phyloP scores from a whole-genome alignment of 2,329 filamentous ascomycete genomes.

The Alternaria triticimaculans region DNA sequence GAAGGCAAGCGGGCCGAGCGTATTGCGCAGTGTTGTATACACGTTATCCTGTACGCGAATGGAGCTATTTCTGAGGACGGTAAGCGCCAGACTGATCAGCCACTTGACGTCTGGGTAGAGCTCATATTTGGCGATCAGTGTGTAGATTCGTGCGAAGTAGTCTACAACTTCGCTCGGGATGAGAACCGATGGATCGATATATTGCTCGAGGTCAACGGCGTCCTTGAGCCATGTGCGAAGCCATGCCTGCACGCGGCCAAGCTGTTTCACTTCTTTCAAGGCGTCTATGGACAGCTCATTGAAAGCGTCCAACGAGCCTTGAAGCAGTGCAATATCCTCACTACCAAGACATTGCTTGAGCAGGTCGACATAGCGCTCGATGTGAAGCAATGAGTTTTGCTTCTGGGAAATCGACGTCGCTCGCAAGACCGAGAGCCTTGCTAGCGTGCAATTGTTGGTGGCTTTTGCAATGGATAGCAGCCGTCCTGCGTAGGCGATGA shows the following conservation, averaged over 20 bases:
- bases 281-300: slow-evolving; percentile 29
- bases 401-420: slow-evolving; percentile 34
- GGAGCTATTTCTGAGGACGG: slow-evolving; percentile 24
- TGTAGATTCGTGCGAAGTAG: slow-evolving; percentile 29
- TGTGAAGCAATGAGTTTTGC: slow-evolving; percentile 25
- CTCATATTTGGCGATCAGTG: slow-evolving; percentile 30
- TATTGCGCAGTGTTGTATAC: slow-evolving; percentile 22
- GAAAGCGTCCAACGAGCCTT: slow-evolving; percentile 37
- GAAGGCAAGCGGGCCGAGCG: slow-evolving; percentile 18
- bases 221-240: slow-evolving; percentile 32
- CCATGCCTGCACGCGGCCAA: slow-evolving; percentile 23
- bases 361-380: slow-evolving; percentile 31
- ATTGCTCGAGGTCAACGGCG: slow-evolving; percentile 28
- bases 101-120: slow-evolving; percentile 28
- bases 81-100: slow-evolving; percentile 32
- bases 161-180: slow-evolving; percentile 18
- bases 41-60: slow-evolving; percentile 13
- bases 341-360: slow-evolving; percentile 30
- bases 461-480: slow-evolving; percentile 28
- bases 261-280: slow-evolving; percentile 24
- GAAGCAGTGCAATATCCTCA: slow-evolving; percentile 8
- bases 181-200: slow-evolving; percentile 12
- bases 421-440: slow-evolving; percentile 34
- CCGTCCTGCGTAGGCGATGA: slow-evolving; percentile 34
- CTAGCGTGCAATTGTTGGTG: slow-evolving; percentile 26